These are phyloP conservation scores for Neoscytalidium dimidiatum DNA, from an alignment of 2,329 filamentous ascomycete genomes.

Conservation along the genomic window DNA sequence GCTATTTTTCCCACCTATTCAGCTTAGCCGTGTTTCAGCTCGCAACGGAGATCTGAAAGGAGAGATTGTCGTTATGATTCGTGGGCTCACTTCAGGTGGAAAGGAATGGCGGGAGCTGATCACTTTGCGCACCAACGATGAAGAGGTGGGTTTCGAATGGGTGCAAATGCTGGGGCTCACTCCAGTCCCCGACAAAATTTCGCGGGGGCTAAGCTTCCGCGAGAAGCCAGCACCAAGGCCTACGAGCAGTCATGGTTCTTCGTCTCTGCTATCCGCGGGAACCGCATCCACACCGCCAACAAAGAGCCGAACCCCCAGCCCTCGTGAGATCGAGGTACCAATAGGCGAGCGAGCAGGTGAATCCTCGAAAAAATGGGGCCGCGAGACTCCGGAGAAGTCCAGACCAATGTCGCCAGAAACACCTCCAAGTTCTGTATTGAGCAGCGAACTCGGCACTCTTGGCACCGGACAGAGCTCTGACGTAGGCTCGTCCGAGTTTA, in stretches of 20 bases:
- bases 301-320: conserved; percentile 48
- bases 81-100: conserved; percentile 63
- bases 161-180: conserved; percentile 74
- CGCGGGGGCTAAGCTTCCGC: conserved; percentile 54
- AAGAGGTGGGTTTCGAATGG: conserved; percentile 83
- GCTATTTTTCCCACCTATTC: conserved; percentile 90
- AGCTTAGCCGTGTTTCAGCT: conserved; percentile 72
- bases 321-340: conserved; percentile 60
- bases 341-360: conserved; percentile 59
- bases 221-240: conserved; percentile 38
- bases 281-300: conserved; percentile 35
- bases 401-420: conserved; percentile 28
- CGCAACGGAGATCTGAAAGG: conserved; percentile 71
- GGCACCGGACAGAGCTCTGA: background rate
- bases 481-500: background rate
- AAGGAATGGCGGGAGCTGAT: conserved; percentile 83
- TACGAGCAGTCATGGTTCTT: conserved; percentile 56
- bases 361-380: conserved; percentile 49
- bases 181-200: conserved; percentile 61
- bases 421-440: conserved; percentile 39
- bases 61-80: conserved; percentile 84
- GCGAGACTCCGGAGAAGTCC: conserved; percentile 35
- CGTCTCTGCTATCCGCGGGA: conserved; percentile 46
- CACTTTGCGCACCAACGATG: conserved; percentile 72
- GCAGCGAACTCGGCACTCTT: conserved; percentile 28